Evolutionary conservation across 257 asterid species (phyloP), one percentile per base, ranked within the genome.

Genomic region (Nicotiana obtusifolia): DNA sequence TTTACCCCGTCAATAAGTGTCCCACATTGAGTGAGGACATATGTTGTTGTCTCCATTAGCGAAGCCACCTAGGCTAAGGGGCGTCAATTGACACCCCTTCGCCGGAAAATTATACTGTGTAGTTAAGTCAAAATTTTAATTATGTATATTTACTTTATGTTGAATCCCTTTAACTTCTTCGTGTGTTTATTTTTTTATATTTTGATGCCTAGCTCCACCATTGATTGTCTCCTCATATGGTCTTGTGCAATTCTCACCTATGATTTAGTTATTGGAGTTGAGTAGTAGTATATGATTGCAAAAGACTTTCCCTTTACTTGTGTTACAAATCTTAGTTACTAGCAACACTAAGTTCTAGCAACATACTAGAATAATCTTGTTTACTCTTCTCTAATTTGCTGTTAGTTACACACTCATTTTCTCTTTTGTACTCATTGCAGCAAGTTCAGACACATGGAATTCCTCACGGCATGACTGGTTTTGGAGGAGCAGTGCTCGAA

Each of bases 381-480:
- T 0, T 53, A 5, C 13, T 73, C 4, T 24, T 7, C 7, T n/a
- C 10, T 19, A 53, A 37, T 31, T 26, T 47, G 82, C 75, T 26
- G 22, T 15, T 14, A 6, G 28, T 5, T 19, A 54, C 4, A 0
- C 17, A n/a, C 26, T 22, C 5, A 2, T 16, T 37, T 7, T 30
- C 17, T 13, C 33, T 24, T 64, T 22, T 37, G 15, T 16, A 19
- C 1, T 59, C 20, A 64, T 19, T 79, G 64, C 86, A 94, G 95
- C 90, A 81, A 1, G 73, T 94, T 49, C 96, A 95, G 0, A 52
- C 87, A 0, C 91, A 85, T 47, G 61, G 86, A 20, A 88, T 95
- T n/a, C 93, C 97, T 0, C 11, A 56, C 7, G 95, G 92, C 41
- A 95, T 95, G 98, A 95, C 98, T 0, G 98, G 98, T 10, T 92